A percentile compares a stretch with the other conserved stretches of the same genome.
phyloP scores from a whole-genome alignment of 805 yeast species.

The Pichia scutulata region DNA sequence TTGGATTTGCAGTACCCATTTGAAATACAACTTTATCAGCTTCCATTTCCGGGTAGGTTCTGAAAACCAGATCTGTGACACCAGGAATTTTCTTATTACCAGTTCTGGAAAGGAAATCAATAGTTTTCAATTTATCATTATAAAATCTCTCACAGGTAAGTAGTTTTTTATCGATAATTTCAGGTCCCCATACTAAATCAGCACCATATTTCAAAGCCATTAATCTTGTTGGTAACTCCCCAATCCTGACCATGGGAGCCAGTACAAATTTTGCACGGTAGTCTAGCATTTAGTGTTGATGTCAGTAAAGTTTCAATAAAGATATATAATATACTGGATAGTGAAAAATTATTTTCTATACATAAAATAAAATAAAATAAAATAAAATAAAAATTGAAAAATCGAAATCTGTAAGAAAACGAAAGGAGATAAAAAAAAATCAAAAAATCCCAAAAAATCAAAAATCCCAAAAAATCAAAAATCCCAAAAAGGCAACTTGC shows the following conservation, averaged over 20 bases:
- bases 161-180: constrained; percentile 80
- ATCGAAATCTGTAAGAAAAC: too few species aligned
- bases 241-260: constrained; percentile 96
- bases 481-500: not conserved
- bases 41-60: constrained; percentile 63
- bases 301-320: not conserved
- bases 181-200: constrained; percentile 95
- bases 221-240: constrained; percentile 86
- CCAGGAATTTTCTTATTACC: constrained; percentile 38
- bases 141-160: constrained; percentile 57
- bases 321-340: too few species aligned
- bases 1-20: constrained; percentile 80
- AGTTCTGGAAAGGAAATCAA: constrained; percentile 46
- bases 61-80: constrained; percentile 48
- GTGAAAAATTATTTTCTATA: too few species aligned
- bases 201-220: constrained; percentile 80
- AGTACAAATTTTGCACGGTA: constrained; percentile 74
- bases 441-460: too few species aligned
- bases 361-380: too few species aligned
- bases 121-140: constrained; percentile 49
- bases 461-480: too few species aligned
- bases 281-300: constrained; percentile 39
- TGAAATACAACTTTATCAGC: constrained; percentile 72
- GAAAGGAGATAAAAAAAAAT: too few species aligned
- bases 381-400: too few species aligned